These are phyloP conservation scores for Camellia sinensis DNA, from an alignment of 148 eudicot genomes.

Conservation along the genomic window DNA sequence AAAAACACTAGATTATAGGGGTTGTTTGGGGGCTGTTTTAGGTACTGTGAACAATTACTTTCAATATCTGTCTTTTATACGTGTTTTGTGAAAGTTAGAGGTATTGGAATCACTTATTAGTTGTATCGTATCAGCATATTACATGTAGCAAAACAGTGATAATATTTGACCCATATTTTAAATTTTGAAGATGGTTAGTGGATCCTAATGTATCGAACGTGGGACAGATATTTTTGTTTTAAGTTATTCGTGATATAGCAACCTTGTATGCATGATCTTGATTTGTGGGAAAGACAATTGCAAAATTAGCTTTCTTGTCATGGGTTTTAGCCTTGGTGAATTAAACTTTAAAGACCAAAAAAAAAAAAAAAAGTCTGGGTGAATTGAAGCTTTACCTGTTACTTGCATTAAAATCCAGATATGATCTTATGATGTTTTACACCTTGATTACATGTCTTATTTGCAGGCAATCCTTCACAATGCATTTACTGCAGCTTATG, in stretches of 20 bases:
- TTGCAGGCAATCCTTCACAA: constrained; percentile 93
- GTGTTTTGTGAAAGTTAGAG: not conserved
- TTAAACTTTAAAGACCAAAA: not conserved
- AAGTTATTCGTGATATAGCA: not conserved
- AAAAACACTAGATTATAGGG: no score
- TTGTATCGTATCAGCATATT: not conserved
- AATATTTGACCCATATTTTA: not conserved
- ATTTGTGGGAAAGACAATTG: not conserved
- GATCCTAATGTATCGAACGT: not conserved
- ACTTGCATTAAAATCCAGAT: not conserved
- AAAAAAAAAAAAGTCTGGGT: not conserved
- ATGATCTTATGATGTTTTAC: constrained; percentile 6
- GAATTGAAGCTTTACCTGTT: not conserved
- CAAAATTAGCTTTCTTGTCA: not conserved
- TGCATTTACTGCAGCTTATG: constrained; percentile 93
- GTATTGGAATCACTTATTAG: not conserved
- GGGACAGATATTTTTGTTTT: not conserved
- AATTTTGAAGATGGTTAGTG: not conserved
- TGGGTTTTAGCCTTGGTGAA: not conserved
- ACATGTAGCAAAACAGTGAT: not conserved
- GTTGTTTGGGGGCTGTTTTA: no score
- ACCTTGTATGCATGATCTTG: not conserved
- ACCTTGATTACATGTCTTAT: constrained; percentile 2
- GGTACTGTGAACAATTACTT: not conserved
- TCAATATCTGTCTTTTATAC: not conserved